phyloP scores from a whole-genome alignment of 2,329 filamentous ascomycete species.

The Colletotrichum godetiae region DNA sequence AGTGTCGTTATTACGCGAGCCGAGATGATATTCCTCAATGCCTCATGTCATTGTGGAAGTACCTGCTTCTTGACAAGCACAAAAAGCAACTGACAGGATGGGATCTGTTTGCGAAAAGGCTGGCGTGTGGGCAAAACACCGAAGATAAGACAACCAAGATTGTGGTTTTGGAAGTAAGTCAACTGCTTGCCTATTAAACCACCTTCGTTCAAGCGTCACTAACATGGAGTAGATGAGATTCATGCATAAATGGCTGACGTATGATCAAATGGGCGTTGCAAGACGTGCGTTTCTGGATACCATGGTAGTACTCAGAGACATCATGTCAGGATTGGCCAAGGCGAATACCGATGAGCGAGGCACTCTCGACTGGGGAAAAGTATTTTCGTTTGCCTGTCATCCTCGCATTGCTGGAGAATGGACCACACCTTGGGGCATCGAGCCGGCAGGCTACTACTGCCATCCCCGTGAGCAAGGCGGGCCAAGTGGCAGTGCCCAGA shows the following conservation, averaged over 20 bases:
- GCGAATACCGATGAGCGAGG: not conserved
- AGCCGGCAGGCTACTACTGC: not conserved
- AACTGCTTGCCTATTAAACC: not conserved
- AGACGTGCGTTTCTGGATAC: not conserved
- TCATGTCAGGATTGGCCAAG: not conserved
- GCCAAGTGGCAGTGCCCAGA: not conserved
- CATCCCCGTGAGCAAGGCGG: not conserved
- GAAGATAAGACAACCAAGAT: not conserved
- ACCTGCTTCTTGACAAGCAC: not conserved
- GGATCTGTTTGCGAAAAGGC: not conserved
- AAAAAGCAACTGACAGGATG: not conserved
- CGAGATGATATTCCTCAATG: not conserved
- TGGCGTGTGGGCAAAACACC: not conserved
- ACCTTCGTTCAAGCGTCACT: not conserved
- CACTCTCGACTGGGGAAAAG: not conserved
- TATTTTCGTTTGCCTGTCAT: not conserved
- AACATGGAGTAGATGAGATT: not conserved
- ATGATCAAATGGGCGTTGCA: not conserved
- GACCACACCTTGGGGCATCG: not conserved
- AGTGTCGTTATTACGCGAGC: not conserved
- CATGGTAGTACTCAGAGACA: not conserved
- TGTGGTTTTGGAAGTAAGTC: not conserved
- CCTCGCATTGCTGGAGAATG: not conserved
- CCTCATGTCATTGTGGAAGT: not conserved
- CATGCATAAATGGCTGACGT: not conserved